Conservation (phyloP, 345 rosid genomes). For the Heritiera littoralis region DNA sequence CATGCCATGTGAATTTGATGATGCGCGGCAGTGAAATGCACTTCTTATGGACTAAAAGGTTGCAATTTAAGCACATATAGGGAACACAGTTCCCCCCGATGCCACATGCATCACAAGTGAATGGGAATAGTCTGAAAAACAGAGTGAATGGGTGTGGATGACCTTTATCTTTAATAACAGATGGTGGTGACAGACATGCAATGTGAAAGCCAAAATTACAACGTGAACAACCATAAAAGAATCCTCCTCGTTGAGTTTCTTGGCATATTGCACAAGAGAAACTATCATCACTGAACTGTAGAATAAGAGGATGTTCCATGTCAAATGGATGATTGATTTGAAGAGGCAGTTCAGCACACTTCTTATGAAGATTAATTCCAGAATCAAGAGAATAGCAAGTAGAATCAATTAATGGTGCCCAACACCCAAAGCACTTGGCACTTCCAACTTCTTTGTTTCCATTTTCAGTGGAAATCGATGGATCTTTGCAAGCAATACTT, state of each 20-base stretch:
- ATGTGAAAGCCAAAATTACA: neutral
- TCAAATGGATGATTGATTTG: neutral
- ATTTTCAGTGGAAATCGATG: neutral
- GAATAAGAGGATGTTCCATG: slow-evolving; percentile 18
- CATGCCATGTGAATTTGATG: slow-evolving; percentile 13
- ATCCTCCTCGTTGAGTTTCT: neutral
- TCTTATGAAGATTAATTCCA: neutral
- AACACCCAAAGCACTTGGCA: neutral
- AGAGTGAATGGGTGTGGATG: neutral
- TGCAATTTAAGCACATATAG: neutral
- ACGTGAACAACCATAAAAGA: neutral
- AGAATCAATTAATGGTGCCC: neutral
- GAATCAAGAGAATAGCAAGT: neutral
- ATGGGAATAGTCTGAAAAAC: neutral
- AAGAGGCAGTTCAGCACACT: neutral
- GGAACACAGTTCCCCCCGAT: neutral
- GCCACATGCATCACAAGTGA: slow-evolving; percentile 31
- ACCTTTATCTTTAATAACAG: neutral
- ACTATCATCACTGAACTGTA: neutral
- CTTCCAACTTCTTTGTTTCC: neutral
- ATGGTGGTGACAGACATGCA: no score
- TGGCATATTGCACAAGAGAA: neutral
- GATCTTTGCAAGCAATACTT: neutral
- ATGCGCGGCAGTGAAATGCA: neutral
- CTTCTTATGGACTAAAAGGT: neutral